Base-by-base conservation (phyloP, 257 asterid species). In the Nicotiana attenuata region DNA sequence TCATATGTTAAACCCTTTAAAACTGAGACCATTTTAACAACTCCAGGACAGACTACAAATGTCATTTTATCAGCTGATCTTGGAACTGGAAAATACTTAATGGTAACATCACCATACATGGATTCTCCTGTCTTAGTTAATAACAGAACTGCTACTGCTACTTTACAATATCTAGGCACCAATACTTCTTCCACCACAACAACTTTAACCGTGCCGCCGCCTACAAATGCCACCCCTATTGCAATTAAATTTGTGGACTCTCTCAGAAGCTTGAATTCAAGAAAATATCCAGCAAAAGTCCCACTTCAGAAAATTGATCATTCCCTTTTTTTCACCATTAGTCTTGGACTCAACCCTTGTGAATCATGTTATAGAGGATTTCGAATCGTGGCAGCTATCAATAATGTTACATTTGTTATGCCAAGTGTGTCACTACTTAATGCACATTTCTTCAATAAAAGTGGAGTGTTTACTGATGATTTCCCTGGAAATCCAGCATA, bases 31-130 rank as follows among this genome's bases (percentile, higher is more conserved):
- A 73, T 90, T 75, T 65, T 90, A 5, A 81, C 86, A n/a, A 84
- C 92, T 1, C 92, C 93, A 1, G 93, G 95, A 10, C 95, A 91
- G 73, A 91, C 93, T 0, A 87, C 92, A 4, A 89, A 79, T 41
- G 91, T 81, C 79, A 83, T 92, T 16, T 26, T 92, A 35, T 65
- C 83, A 0, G 76, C 96, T 5, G 33, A 81, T 80, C 85, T 60
- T 0, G 19, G 15, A 10, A 52, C 35, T 10, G 92, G 84, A 24
- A 89, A 86, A 71, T 90, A 86, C 87, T 65, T 83, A 38, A 84
- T 92, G 64, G 85, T 89, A 10, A 90, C 90, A 45, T 87, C 92
- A 5, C 89, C 96, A 0, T 92, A 85, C 85, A 87, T 84, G 85
- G 89, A 88, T 8, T 82, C 92, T 17, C 91, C 90, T 0, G 57